phyloP scores from a whole-genome alignment of 805 yeast genomes.

The Sugiyamaella smithiae region DNA sequence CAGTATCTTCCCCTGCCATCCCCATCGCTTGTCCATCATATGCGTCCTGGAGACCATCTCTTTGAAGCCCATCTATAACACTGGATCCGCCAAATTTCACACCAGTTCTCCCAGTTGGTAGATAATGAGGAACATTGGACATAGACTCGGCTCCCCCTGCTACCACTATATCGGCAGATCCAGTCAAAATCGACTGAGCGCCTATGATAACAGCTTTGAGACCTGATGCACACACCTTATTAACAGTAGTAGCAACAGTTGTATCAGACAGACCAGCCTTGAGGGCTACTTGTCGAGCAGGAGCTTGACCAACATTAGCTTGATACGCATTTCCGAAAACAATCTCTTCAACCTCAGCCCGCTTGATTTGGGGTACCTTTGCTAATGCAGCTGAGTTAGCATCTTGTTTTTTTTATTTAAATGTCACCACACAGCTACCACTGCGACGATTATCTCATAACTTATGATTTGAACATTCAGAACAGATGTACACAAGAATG shows the following conservation, averaged over 20 bases:
- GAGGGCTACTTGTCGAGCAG: slow-evolving; percentile 96
- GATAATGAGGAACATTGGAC: slow-evolving; percentile 92
- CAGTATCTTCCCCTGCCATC: slow-evolving; percentile 95
- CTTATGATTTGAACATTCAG: no score
- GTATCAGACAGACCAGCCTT: slow-evolving; percentile 80
- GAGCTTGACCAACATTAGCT: slow-evolving; percentile 95
- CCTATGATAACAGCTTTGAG: slow-evolving; percentile 87
- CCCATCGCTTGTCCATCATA: slow-evolving; percentile 92
- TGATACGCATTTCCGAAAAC: slow-evolving; percentile 89
- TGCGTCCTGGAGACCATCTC: slow-evolving; percentile 92
- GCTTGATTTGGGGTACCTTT: slow-evolving; percentile 62
- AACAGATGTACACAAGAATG: no score
- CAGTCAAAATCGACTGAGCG: slow-evolving; percentile 85
- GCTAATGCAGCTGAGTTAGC: slow-evolving; percentile 58
- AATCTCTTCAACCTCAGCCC: slow-evolving; percentile 81
- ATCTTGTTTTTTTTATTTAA: no score
- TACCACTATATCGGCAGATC: slow-evolving; percentile 86
- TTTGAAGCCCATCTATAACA: slow-evolving; percentile 82
- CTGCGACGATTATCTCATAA: no score
- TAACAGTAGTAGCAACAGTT: slow-evolving; percentile 84
- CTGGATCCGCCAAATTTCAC: slow-evolving; percentile 81
- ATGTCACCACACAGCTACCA: no score
- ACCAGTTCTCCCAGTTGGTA: slow-evolving; percentile 82
- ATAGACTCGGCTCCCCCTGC: slow-evolving; percentile 98
- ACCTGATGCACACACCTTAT: slow-evolving; percentile 98